A percentile compares a stretch with the other conserved stretches of the same genome.
These are phyloP conservation scores for Rutstroemia sp. DNA, from an alignment of 2,329 filamentous ascomycete species.

Conservation along the genomic window DNA sequence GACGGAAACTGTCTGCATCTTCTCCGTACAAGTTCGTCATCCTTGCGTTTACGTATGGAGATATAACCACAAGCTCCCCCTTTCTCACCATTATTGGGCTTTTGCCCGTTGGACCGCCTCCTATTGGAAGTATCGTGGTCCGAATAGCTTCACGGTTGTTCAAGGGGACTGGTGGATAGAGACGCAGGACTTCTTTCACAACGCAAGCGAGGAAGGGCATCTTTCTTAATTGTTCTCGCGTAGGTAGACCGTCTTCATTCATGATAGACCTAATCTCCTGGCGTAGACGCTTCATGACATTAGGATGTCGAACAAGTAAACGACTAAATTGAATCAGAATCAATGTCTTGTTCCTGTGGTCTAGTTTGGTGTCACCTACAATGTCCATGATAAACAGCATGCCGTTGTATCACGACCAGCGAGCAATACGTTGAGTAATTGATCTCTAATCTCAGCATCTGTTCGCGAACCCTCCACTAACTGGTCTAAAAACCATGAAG, in stretches of 20 bases:
- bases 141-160: slow-evolving; percentile 20
- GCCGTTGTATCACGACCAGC: slow-evolving; percentile 38
- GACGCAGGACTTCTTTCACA: slow-evolving; percentile 13
- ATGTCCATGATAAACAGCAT: slow-evolving; percentile 33
- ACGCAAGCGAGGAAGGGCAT: slow-evolving; percentile 4
- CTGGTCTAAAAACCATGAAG: background rate
- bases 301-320: slow-evolving; percentile 13
- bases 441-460: slow-evolving; percentile 23
- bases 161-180: slow-evolving; percentile 24
- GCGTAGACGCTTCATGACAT: slow-evolving; percentile 7
- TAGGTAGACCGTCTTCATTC: background rate
- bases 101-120: slow-evolving; percentile 25
- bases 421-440: slow-evolving; percentile 30
- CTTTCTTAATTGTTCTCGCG: slow-evolving; percentile 7
- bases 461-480: slow-evolving; percentile 30
- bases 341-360: background rate
- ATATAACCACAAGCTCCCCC: slow-evolving; percentile 19
- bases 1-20: slow-evolving; percentile 62
- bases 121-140: slow-evolving; percentile 25
- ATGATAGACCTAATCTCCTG: slow-evolving; percentile 5
- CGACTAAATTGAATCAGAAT: slow-evolving; percentile 7
- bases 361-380: slow-evolving; percentile 6
- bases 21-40: slow-evolving; percentile 56
- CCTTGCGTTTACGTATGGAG: slow-evolving; percentile 23
- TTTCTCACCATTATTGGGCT: slow-evolving; percentile 23